Evolutionary conservation across 2,329 filamentous ascomycete genomes (phyloP).

Genomic region (Rutstroemia sp.): DNA sequence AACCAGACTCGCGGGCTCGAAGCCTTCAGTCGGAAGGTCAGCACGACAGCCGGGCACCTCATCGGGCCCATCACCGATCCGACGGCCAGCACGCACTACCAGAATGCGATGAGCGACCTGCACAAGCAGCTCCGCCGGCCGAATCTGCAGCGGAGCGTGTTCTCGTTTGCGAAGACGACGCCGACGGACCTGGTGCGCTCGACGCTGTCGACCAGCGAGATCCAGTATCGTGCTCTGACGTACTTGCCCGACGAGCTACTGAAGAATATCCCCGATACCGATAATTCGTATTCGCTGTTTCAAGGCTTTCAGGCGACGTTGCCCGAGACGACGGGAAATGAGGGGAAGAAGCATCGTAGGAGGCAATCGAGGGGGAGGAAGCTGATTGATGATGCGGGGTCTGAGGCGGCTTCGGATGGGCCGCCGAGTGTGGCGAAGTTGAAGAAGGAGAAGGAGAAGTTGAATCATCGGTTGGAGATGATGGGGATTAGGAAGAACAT

Average conservation of each 20-base stretch:
- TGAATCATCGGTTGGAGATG: constrained; percentile 85
- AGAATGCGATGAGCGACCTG: constrained; percentile 79
- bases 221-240: constrained; percentile 85
- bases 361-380: constrained; percentile 70
- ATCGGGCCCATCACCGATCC: constrained; percentile 61
- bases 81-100: constrained; percentile 60
- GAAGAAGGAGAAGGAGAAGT: constrained; percentile 69
- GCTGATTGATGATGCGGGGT: constrained; percentile 51
- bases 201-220: constrained; percentile 83
- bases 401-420: constrained; percentile 35
- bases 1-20: constrained; percentile 76
- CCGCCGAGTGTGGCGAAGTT: constrained; percentile 65
- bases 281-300: constrained; percentile 85
- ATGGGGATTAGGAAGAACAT: constrained; percentile 92
- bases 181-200: constrained; percentile 92
- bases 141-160: constrained; percentile 78
- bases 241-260: constrained; percentile 88
- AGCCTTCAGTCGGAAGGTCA: constrained; percentile 90
- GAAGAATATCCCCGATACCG: constrained; percentile 77
- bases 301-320: constrained; percentile 92
- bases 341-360: constrained; percentile 61
- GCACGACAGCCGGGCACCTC: constrained; percentile 83
- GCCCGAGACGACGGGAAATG: constrained; percentile 57
- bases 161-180: constrained; percentile 82
- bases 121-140: constrained; percentile 84